A percentile compares a stretch with the other conserved stretches of the same genome.
phyloP scores from a whole-genome alignment of 305 asterid species.

The Fraxinus albicans region DNA sequence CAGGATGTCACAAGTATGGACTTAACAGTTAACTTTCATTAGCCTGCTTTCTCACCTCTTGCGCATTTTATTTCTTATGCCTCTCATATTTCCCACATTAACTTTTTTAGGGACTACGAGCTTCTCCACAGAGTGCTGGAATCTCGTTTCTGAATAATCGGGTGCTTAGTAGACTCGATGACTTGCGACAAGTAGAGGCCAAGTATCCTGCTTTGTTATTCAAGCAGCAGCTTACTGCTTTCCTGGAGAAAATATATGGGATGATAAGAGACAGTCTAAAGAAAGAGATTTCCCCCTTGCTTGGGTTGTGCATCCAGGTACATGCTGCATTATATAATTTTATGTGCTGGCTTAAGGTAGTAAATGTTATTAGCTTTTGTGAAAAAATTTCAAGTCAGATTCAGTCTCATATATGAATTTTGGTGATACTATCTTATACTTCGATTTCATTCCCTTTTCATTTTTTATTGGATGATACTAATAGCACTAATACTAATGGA shows the following conservation, averaged over 20 bases:
- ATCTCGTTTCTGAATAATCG: slow-evolving; percentile 81
- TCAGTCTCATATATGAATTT: slow-evolving; percentile 15
- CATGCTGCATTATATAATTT: slow-evolving; percentile 10
- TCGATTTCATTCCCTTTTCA: neutral
- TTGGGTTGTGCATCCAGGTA: slow-evolving; percentile 98
- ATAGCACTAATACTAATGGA: neutral
- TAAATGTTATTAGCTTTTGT: neutral
- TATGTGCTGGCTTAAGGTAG: neutral
- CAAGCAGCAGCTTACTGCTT: slow-evolving; percentile 99
- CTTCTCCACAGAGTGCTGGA: slow-evolving; percentile 91
- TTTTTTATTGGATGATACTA: neutral
- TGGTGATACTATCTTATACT: slow-evolving; percentile 17
- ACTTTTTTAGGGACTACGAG: slow-evolving; percentile 70
- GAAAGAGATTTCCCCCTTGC: slow-evolving; percentile 95
- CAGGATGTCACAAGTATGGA: slow-evolving; percentile 93
- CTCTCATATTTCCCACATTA: slow-evolving; percentile 23
- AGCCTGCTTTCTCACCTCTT: slow-evolving; percentile 17
- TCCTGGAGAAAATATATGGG: slow-evolving; percentile 98
- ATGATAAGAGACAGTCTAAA: slow-evolving; percentile 91
- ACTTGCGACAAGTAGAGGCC: slow-evolving; percentile 96
- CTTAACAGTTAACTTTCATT: neutral
- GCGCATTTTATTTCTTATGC: slow-evolving; percentile 17
- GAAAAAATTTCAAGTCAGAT: slow-evolving; percentile 5
- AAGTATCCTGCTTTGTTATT: slow-evolving; percentile 97
- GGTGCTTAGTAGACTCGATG: slow-evolving; percentile 89